Evolutionary conservation across 164 flowering plant genomes (phyloP), one percentile per base, ranked within the genome.

Genomic region (Berberis thunbergii): DNA sequence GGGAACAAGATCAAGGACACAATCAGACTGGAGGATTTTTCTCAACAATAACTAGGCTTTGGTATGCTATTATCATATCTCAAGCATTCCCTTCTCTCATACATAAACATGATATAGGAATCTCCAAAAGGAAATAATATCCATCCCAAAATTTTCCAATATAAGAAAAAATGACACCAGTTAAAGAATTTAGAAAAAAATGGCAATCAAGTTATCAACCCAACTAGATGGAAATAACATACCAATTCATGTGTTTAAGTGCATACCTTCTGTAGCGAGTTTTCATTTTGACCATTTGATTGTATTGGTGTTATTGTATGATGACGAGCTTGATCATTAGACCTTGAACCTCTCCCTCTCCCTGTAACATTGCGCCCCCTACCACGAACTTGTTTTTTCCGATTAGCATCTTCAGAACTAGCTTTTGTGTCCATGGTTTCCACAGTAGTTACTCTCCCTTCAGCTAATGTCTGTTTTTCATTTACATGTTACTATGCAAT

Each of bases 301-400:
- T 73, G 63, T 54, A 71, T 57, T 59, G 64, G 59, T 40, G 76
- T 53, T 4, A 82, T 70, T 57, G 79, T 63, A 61, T 76, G 85
- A 46, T 65, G 7, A 64, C 67, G 85, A 1, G 75, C 50, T 60
- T 76, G 88, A 67, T 84, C 92, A 83, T 73, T 80, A 61, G 64
- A 72, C 71, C 75, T 81, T 50, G 84, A 71, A 57, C 85, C 88
- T 67, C 96, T 97, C 13, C 91, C 91, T 74, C 88, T 78, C 60
- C 91, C 82, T 61, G 91, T 72, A 57, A 46, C 66, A 64, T 86
- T 65, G 48, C 80, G 78, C 11, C 86, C 93, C 81, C 89, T 81
- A 26, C 92, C 87, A 70, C 96, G 96, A 67, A 85, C 83, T 66
- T 81, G 87, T 69, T 78, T 94, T 78, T 77, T 87, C 74, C 72